phyloP scores from a whole-genome alignment of 768 basidiomycete species.

The Leucocoprinus sp. region DNA sequence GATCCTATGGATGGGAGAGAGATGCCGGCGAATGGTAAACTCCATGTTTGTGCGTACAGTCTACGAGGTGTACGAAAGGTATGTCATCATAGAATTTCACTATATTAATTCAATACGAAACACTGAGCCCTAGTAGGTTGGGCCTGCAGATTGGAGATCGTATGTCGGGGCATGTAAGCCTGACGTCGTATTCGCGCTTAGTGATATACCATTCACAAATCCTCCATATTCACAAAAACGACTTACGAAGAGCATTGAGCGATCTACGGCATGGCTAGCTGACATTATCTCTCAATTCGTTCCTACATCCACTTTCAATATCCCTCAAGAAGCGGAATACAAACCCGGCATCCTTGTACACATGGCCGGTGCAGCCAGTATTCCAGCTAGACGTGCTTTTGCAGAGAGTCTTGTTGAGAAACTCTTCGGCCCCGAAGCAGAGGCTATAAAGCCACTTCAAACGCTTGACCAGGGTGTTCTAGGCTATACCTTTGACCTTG shows the following conservation, averaged over 20 bases:
- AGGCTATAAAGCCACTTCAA: conserved; percentile 38
- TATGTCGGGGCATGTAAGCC: conserved; percentile 50
- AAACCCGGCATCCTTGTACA: conserved; percentile 43
- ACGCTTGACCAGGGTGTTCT: conserved; percentile 59
- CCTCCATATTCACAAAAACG: conserved; percentile 74
- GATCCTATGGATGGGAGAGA: conserved; percentile 57
- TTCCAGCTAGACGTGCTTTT: conserved; percentile 57
- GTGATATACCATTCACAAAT: conserved; percentile 59
- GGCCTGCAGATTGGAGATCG: conserved; percentile 44
- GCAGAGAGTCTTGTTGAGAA: conserved; percentile 47
- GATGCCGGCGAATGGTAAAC: conserved; percentile 67
- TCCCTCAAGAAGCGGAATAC: background rate
- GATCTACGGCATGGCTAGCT: conserved; percentile 57
- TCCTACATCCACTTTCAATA: background rate
- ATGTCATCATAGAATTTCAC: conserved; percentile 9
- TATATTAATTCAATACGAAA: background rate
- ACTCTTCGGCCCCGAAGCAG: conserved; percentile 47
- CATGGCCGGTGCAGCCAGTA: conserved; percentile 54
- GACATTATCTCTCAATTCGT: conserved; percentile 32
- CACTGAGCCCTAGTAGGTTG: conserved; percentile 32
- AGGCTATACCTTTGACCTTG: conserved; percentile 69
- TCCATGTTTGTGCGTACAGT: conserved; percentile 46
- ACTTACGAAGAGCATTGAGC: conserved; percentile 65
- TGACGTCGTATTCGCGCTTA: conserved; percentile 63
- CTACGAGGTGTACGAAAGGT: conserved; percentile 70